Percentiles rank a stretch among this genome's conserved stretches.
phyloP scores from a whole-genome alignment of 176 grass and related monocot species.

The Otatea glauca region DNA sequence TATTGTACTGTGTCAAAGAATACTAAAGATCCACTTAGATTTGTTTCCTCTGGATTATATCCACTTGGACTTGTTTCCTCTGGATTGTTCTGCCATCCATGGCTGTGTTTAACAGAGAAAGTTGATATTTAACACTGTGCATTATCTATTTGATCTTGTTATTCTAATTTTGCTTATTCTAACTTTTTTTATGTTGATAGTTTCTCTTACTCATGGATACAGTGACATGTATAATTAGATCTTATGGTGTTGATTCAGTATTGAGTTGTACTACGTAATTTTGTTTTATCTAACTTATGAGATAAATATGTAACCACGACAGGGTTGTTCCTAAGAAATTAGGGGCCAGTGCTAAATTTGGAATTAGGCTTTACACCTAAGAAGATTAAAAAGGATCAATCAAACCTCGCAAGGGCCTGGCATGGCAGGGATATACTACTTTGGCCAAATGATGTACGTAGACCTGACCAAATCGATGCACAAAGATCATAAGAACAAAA shows the following conservation, averaged over 20 bases:
- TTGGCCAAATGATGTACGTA: no score
- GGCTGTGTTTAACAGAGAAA: constrained; percentile 17
- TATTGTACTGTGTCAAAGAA: constrained; percentile 63
- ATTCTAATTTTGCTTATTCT: background rate
- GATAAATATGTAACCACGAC: background rate
- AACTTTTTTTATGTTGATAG: background rate
- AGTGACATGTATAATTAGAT: background rate
- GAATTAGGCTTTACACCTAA: no score
- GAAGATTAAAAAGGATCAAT: no score
- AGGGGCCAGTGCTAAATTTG: no score
- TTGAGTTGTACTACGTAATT: constrained; percentile 2
- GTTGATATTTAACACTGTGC: constrained; percentile 34
- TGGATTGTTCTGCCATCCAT: constrained; percentile 25
- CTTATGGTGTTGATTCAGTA: background rate
- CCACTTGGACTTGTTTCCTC: constrained; percentile 41
- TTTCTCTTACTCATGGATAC: background rate
- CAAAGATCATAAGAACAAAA: no score
- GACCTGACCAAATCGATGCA: no score
- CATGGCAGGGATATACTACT: no score
- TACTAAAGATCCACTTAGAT: constrained; percentile 38
- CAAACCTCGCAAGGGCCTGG: no score
- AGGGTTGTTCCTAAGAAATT: no score
- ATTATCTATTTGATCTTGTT: background rate
- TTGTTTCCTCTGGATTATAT: constrained; percentile 35
- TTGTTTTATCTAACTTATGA: background rate